Evolutionary conservation across 2,329 filamentous ascomycete genomes (phyloP).

Genomic region (Microdochium trichocladiopsis): DNA sequence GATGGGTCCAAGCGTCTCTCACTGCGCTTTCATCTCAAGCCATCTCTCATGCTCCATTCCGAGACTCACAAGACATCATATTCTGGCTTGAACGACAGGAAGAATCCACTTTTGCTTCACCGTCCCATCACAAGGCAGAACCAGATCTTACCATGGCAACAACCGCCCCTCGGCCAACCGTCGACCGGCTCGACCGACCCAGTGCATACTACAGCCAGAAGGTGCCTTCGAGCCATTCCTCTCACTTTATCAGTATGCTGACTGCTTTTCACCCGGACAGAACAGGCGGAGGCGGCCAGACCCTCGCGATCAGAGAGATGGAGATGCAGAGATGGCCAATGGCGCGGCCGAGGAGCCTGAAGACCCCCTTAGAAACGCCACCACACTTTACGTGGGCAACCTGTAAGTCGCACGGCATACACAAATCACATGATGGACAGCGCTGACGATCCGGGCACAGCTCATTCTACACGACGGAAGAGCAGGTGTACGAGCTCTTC

Average conservation of each 20-base stretch:
- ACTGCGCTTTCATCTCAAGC: neutral
- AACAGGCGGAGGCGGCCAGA: conserved; percentile 65
- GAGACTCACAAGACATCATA: no score
- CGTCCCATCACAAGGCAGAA: neutral
- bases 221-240: conserved; percentile 40
- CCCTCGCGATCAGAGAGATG: conserved; percentile 44
- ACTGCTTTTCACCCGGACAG: conserved; percentile 28
- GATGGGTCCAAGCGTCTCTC: neutral
- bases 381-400: conserved; percentile 96
- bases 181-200: conserved; percentile 87
- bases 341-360: conserved; percentile 49
- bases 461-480: conserved; percentile 97
- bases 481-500: conserved; percentile 97
- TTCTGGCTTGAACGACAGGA: neutral
- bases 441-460: conserved; percentile 31
- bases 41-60: neutral
- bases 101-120: neutral
- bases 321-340: conserved; percentile 37
- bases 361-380: conserved; percentile 78
- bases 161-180: conserved; percentile 59
- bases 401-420: conserved; percentile 49
- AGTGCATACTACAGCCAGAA: conserved; percentile 88
- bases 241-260: conserved; percentile 1
- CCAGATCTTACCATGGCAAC: conserved; percentile 4
- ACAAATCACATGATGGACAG: neutral